Conservation (phyloP, 2,329 filamentous ascomycete species). For the Cladosporium velox region DNA sequence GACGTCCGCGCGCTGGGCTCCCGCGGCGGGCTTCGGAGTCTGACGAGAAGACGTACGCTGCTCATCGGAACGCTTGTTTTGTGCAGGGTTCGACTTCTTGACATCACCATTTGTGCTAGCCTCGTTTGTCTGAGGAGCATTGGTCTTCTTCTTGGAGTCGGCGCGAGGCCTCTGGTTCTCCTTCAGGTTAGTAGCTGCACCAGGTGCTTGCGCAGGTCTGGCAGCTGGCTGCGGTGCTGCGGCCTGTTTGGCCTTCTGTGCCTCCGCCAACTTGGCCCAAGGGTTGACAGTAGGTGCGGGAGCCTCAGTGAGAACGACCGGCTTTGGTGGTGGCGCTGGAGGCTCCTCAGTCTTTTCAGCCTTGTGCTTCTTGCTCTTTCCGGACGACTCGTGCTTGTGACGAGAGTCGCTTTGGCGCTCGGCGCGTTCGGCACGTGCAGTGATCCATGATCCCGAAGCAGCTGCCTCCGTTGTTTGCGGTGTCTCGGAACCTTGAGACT, state of each 20-base stretch:
- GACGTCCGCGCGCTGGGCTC: conserved; percentile 14
- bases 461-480: conserved; percentile 25
- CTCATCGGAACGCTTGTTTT: conserved; percentile 14
- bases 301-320: conserved; percentile 71
- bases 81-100: conserved; percentile 26
- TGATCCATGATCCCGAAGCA: conserved; percentile 57
- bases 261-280: conserved; percentile 79
- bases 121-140: conserved; percentile 24
- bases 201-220: conserved; percentile 24
- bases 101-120: conserved; percentile 14
- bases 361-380: conserved; percentile 27
- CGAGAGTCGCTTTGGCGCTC: conserved; percentile 32
- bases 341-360: conserved; percentile 31
- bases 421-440: conserved; percentile 41
- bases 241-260: conserved; percentile 57
- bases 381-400: conserved; percentile 24
- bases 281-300: conserved; percentile 82
- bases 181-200: conserved; percentile 24
- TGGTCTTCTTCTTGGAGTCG: conserved; percentile 33
- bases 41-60: conserved; percentile 10
- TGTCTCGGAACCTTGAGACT: conserved; percentile 63
- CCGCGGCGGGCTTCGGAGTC: conserved; percentile 1
- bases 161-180: conserved; percentile 34
- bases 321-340: conserved; percentile 44
- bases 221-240: conserved; percentile 1